Base-by-base conservation (phyloP, 1,139 yeast species). In the Geotrichum fermentans region DNA sequence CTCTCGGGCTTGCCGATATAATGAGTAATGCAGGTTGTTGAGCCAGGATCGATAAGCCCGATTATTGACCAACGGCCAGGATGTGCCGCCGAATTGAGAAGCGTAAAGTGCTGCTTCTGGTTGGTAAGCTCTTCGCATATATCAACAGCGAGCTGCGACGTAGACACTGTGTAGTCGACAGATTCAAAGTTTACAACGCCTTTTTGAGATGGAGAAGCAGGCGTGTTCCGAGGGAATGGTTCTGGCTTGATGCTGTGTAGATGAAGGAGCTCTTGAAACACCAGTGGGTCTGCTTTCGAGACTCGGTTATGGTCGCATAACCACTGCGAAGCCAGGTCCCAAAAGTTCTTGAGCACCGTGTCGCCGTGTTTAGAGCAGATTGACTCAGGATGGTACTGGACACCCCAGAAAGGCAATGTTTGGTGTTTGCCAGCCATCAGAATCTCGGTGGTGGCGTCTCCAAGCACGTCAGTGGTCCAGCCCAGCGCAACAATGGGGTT, bases 371-470 rank as follows among this genome's bases (percentile, higher is more conserved):
- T 70, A 0, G 97, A 89, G 60, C 96, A 88, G 37, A 92, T 79
- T 0, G 97, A 88, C 61, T 94, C 99, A 0, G 98, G 98, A 61
- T 94, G 99, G 61, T 90, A 94, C 60, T 94, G 99, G 1, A 94
- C 97, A 0, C 96, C 98, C 66, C 75, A 90, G 67, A 84, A 85
- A 0, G 97, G 97, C 24, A 71, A 67, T 0, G 46, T 24, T 0
- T 49, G 58, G 60, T 87, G 92, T 59, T 70, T 76, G 0, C 77
- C 94, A 0, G 95, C 96, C 98, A 92, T 90, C 37, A 88, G 63
- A 2, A 84, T 71, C n/a, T 56, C 55, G 18, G 61, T 58, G 3
- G 52, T 34, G 7, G 49, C 58, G 28, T 61, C 61, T n/a, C 49
- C 51, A 37, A 42, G 34, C 8, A 44, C 24, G 59, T 62, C 47